Percentiles rank a stretch among this genome's conserved stretches.
These are phyloP conservation scores for Parmelia sp. DNA, from an alignment of 495 filamentous ascomycete genomes.

Conservation along the genomic window DNA sequence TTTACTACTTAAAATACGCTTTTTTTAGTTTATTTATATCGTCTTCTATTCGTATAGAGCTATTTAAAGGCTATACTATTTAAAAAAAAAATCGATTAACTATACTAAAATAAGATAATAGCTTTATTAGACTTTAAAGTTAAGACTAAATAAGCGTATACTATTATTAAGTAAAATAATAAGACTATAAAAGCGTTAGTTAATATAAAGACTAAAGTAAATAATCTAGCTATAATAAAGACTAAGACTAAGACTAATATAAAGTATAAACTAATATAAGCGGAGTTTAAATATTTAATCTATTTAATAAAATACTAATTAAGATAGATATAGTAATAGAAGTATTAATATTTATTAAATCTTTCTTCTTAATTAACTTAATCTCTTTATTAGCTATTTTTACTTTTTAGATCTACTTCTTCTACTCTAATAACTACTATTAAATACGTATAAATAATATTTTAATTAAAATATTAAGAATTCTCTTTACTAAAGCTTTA, in stretches of 20 bases:
- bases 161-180: not conserved
- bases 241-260: not conserved
- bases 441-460: not conserved
- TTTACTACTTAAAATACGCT: not conserved
- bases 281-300: not conserved
- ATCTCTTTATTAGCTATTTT: not conserved
- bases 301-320: not conserved
- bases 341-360: not conserved
- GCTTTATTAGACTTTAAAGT: no score
- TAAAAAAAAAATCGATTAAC: no score
- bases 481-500: not conserved
- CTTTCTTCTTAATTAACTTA: not conserved
- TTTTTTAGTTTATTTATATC: not conserved
- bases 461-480: no score
- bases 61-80: not conserved
- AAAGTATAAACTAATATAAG: not conserved
- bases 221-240: not conserved
- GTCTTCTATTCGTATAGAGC: not conserved
- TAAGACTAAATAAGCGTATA: not conserved
- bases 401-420: not conserved
- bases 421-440: not conserved
- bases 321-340: not conserved
- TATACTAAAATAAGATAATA: no score
- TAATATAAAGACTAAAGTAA: not conserved
- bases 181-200: not conserved